These are phyloP conservation scores for Pezicula neosporulosa DNA, from an alignment of 2,329 filamentous ascomycete species.

Conservation along the genomic window DNA sequence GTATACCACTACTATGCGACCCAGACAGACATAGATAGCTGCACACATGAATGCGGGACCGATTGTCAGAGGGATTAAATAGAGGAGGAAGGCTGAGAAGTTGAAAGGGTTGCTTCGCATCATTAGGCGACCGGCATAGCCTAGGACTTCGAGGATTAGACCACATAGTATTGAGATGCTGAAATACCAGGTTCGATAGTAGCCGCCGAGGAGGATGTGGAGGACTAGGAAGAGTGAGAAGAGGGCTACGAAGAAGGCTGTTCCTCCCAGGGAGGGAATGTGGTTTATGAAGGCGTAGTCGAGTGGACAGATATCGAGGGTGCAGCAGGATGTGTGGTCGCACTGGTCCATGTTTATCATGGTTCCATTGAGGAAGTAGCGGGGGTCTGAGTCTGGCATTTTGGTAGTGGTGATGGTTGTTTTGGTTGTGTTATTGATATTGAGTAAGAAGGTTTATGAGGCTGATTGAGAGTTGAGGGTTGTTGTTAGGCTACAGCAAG, in stretches of 20 bases:
- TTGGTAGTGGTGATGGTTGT: background rate
- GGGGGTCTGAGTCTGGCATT: background rate
- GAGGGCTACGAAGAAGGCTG: slow-evolving; percentile 46
- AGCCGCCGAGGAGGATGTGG: slow-evolving; percentile 45
- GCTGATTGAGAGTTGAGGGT: no score
- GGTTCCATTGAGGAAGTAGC: slow-evolving; percentile 1
- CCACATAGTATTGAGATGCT: slow-evolving; percentile 47
- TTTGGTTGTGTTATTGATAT: no score
- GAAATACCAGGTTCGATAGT: slow-evolving; percentile 53
- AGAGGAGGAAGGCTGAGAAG: slow-evolving; percentile 45
- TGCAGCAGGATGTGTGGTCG: background rate
- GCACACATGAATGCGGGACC: slow-evolving; percentile 54
- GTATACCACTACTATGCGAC: slow-evolving; percentile 50
- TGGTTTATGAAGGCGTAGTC: slow-evolving; percentile 29
- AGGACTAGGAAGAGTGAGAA: slow-evolving; percentile 44
- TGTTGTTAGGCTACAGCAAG: no score
- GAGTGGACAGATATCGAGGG: slow-evolving; percentile 1
- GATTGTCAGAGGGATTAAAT: slow-evolving; percentile 52
- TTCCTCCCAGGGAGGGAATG: slow-evolving; percentile 45
- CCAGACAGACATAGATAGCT: slow-evolving; percentile 54
- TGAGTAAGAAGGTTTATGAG: no score
- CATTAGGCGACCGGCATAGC: slow-evolving; percentile 42
- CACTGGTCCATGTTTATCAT: background rate
- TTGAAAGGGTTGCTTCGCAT: slow-evolving; percentile 50
- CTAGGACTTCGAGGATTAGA: slow-evolving; percentile 47